Conservation (phyloP, 257 asterid genomes). For the Rehmannia glutinosa region DNA sequence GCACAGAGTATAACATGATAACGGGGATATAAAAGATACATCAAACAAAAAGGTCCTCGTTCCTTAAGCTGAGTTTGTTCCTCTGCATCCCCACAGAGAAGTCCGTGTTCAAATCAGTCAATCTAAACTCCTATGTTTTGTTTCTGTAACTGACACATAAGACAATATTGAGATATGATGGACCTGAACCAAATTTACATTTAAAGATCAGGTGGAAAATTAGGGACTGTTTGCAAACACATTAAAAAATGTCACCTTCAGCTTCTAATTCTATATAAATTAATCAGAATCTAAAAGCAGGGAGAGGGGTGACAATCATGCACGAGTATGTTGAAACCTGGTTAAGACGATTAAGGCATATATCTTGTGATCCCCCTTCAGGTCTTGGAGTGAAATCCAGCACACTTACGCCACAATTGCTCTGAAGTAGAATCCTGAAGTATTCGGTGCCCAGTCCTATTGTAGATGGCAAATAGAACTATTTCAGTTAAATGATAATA, state of each 20-base stretch:
- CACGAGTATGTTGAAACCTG: conserved; percentile 47
- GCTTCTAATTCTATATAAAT: neutral
- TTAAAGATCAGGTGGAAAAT: neutral
- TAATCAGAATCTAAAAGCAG: too few relatives aligned
- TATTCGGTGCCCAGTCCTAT: conserved; percentile 79
- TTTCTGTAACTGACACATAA: neutral
- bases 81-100: neutral
- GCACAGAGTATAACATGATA: too few relatives aligned
- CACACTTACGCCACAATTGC: conserved; percentile 95
- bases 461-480: neutral
- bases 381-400: conserved; percentile 83
- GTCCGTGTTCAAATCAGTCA: neutral
- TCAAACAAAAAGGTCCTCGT: neutral
- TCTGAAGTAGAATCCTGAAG: conserved; percentile 85
- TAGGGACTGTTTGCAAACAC: too few relatives aligned
- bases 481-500: neutral
- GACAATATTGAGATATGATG: neutral
- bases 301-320: neutral
- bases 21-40: neutral
- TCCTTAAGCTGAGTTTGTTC: neutral
- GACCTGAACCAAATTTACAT: neutral
- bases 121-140: neutral
- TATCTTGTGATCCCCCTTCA: conserved; percentile 50
- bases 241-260: neutral
- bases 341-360: conserved; percentile 86